Evolutionary conservation across 768 basidiomycete genomes (phyloP).

Genomic region (Hygrophorus pudorinus): DNA sequence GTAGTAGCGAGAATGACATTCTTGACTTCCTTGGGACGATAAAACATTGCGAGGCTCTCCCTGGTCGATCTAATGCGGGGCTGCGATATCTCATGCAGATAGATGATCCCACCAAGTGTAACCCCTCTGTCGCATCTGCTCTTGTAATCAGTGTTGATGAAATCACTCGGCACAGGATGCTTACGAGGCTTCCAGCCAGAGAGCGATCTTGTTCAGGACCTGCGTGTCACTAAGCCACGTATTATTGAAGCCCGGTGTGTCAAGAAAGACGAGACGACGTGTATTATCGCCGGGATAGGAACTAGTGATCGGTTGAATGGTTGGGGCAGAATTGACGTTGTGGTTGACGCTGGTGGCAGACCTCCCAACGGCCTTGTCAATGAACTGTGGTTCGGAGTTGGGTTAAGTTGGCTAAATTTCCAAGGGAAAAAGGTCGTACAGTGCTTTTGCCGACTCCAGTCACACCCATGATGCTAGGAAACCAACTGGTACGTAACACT

Average conservation of each 20-base stretch:
- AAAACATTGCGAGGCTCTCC: too few species aligned
- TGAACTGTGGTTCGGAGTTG: conserved; percentile 5
- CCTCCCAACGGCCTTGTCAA: not conserved
- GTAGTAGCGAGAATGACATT: conserved; percentile 8
- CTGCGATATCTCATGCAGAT: not conserved
- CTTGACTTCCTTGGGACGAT: too few species aligned
- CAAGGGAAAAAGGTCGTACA: not conserved
- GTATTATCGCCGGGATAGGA: not conserved
- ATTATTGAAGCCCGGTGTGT: conserved; percentile 7
- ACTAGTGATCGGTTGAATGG: not conserved
- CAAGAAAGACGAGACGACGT: conserved; percentile 3
- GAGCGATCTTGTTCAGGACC: conserved; percentile 11
- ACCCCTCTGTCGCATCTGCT: not conserved
- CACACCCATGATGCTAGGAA: conserved; percentile 1
- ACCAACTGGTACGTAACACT: too few species aligned
- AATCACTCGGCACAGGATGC: too few species aligned
- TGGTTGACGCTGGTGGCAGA: conserved; percentile 2
- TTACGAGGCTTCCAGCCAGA: conserved; percentile 10
- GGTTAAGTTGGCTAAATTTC: not conserved
- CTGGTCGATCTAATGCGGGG: too few species aligned
- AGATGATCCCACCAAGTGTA: not conserved
- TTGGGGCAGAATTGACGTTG: not conserved
- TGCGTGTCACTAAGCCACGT: conserved; percentile 8
- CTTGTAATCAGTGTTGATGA: too few species aligned
- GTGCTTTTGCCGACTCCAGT: conserved; percentile 2